Evolutionary conservation across 495 filamentous ascomycete species (phyloP).

Genomic region (Tuber aestivum): DNA sequence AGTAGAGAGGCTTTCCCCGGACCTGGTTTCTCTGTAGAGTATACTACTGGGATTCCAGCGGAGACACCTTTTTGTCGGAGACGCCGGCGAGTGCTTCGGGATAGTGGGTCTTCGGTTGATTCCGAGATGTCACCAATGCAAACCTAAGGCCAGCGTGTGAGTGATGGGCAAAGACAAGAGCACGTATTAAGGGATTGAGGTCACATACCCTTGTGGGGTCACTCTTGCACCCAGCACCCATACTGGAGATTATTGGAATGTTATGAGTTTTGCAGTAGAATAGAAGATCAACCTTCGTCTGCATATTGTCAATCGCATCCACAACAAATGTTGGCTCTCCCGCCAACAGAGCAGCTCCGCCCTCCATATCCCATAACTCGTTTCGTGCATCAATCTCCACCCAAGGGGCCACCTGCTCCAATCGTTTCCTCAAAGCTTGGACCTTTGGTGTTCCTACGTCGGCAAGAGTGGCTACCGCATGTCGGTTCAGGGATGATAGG

Average conservation of each 20-base stretch:
- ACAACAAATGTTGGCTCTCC: constrained; percentile 77
- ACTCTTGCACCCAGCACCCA: constrained; percentile 96
- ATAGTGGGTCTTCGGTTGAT: constrained; percentile 84
- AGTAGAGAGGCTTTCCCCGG: constrained; percentile 86
- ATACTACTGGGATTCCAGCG: constrained; percentile 82
- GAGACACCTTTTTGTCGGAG: constrained; percentile 74
- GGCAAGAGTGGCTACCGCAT: constrained; percentile 85
- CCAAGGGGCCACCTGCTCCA: constrained; percentile 87
- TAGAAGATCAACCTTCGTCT: constrained; percentile 87
- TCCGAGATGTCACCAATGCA: constrained; percentile 86
- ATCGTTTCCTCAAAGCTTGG: constrained; percentile 64
- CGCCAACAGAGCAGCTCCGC: constrained; percentile 59
- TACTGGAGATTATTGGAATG: constrained; percentile 80
- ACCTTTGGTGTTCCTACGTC: constrained; percentile 97
- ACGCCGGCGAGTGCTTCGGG: constrained; percentile 70
- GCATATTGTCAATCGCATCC: constrained; percentile 97
- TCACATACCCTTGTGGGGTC: constrained; percentile 61
- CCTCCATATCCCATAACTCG: constrained; percentile 68
- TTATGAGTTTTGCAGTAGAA: constrained; percentile 73
- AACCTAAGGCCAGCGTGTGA: constrained; percentile 43
- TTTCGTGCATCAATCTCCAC: constrained; percentile 79
- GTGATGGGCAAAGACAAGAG: not conserved
- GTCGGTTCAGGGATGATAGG: constrained; percentile 83
- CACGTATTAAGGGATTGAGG: not conserved
- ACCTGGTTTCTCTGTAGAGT: constrained; percentile 84